phyloP scores from a whole-genome alignment of 257 asterid species.

The Solanum appendiculatum region DNA sequence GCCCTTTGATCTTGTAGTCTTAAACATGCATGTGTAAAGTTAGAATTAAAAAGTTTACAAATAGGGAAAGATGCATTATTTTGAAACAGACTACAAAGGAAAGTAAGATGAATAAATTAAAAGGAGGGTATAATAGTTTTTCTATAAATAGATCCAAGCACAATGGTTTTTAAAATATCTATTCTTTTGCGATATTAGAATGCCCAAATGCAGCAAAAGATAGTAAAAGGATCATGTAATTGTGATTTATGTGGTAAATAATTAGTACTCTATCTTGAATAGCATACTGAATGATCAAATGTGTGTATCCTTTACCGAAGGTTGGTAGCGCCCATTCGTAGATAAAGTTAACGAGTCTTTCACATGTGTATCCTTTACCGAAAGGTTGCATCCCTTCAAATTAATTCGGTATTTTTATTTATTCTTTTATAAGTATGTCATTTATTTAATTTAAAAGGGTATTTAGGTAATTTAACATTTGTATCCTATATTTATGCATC shows the following conservation, averaged over 20 bases:
- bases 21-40: background rate
- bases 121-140: background rate
- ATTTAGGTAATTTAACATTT: no score
- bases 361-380: no score
- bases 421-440: background rate
- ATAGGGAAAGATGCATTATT: background rate
- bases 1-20: background rate
- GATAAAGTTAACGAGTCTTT: no score
- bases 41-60: background rate
- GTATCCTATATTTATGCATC: background rate
- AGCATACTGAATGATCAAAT: background rate
- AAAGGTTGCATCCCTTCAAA: no score
- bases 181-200: no score
- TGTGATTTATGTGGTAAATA: background rate
- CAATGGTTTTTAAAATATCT: background rate
- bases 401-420: no score
- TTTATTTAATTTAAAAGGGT: background rate
- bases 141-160: background rate
- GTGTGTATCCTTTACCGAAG: no score
- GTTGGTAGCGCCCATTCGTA: no score
- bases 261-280: background rate
- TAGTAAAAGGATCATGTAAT: background rate
- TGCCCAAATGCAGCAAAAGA: background rate
- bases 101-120: background rate
- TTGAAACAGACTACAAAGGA: background rate